Conservation (phyloP, 2,329 filamentous ascomycete genomes). For the Paecilomyces sp. region DNA sequence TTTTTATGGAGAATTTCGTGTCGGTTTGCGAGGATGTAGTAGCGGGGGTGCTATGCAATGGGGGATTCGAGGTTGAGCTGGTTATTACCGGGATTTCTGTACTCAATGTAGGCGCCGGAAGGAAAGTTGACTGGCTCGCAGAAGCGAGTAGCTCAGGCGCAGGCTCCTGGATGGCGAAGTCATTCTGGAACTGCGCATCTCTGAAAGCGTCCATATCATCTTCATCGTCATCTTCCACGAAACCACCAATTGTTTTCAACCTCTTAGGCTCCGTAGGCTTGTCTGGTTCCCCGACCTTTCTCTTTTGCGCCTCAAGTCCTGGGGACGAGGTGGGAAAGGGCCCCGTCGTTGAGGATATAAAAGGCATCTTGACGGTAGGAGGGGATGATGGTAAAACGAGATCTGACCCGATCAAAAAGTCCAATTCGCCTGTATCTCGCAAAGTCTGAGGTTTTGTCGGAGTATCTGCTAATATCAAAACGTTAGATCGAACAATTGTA, state of each 20-base stretch:
- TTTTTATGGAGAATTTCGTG: constrained; percentile 32
- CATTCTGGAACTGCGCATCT: constrained; percentile 21
- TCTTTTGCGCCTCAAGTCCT: constrained; percentile 28
- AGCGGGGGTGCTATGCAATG: background rate
- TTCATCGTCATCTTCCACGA: constrained; percentile 35
- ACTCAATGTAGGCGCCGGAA: background rate
- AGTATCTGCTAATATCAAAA: constrained; percentile 22
- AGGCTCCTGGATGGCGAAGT: constrained; percentile 22
- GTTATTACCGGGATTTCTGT: constrained; percentile 1
- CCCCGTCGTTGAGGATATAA: constrained; percentile 33
- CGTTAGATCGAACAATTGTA: background rate
- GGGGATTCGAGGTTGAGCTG: background rate
- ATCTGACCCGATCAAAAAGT: constrained; percentile 9
- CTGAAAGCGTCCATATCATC: constrained; percentile 20
- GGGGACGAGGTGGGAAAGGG: constrained; percentile 31
- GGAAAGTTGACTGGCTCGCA: constrained; percentile 6
- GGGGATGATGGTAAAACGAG: constrained; percentile 26
- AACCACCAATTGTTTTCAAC: constrained; percentile 33
- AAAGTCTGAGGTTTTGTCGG: constrained; percentile 23
- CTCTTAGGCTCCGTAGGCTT: constrained; percentile 29
- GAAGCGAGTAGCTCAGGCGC: constrained; percentile 9
- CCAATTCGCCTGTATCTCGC: constrained; percentile 7
- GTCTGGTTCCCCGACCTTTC: constrained; percentile 26
- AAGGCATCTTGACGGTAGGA: constrained; percentile 28
- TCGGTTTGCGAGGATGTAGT: constrained; percentile 8